These are phyloP conservation scores for Helianthus annuus DNA, from an alignment of 129 eudicot species.

Conservation along the genomic window DNA sequence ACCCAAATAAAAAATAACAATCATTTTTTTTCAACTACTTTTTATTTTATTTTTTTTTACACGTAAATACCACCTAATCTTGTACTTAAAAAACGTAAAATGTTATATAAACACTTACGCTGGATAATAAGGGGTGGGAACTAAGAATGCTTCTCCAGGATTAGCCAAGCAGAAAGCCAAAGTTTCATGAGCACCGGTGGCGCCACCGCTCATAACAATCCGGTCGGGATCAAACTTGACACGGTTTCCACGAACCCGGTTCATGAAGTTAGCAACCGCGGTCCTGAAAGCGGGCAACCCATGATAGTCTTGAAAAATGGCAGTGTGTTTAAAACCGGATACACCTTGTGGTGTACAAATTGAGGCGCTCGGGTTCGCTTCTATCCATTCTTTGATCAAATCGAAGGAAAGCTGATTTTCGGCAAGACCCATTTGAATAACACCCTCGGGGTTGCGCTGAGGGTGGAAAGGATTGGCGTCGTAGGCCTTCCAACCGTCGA, in stretches of 20 bases:
- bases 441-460: slow-evolving; percentile 44
- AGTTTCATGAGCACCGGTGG: slow-evolving; percentile 66
- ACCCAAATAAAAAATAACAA: too few species aligned
- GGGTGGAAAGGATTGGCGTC: slow-evolving; percentile 56
- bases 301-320: slow-evolving; percentile 64
- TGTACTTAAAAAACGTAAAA: too few species aligned
- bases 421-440: slow-evolving; percentile 73
- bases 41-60: too few species aligned
- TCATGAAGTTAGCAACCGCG: slow-evolving; percentile 61
- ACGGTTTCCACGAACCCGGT: slow-evolving; percentile 49
- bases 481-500: slow-evolving; percentile 75
- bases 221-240: slow-evolving; percentile 52
- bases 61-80: too few species aligned
- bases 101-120: slow-evolving; percentile 30
- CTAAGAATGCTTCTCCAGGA: slow-evolving; percentile 60
- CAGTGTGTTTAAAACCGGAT: slow-evolving; percentile 36
- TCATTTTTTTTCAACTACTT: too few species aligned
- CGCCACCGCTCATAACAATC: slow-evolving; percentile 65
- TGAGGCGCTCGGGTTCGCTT: slow-evolving; percentile 42
- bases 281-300: slow-evolving; percentile 54
- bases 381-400: slow-evolving; percentile 48
- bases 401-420: slow-evolving; percentile 56
- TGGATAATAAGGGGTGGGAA: slow-evolving; percentile 68
- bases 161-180: slow-evolving; percentile 56
- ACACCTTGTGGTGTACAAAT: slow-evolving; percentile 47